Evolutionary conservation across 345 rosid genomes (phyloP), one percentile per base, ranked within the genome.

Genomic region (Boechera stricta): DNA sequence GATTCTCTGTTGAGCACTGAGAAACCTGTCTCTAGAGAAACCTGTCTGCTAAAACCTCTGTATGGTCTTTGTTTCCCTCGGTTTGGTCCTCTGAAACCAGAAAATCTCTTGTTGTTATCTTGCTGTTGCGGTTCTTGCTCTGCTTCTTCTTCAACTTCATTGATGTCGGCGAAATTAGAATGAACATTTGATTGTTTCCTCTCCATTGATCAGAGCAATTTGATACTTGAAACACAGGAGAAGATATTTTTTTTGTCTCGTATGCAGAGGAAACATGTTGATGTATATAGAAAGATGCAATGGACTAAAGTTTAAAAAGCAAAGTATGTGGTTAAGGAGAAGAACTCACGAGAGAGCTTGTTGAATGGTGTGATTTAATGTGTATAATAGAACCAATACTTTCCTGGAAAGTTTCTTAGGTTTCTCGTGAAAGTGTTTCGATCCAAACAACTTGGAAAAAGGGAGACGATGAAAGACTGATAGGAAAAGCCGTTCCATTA

Each of bases 11-110:
- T 80, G 16, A 94, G 82, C 6, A 77, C 98, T 7, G 93, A 84
- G 78, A 94, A 94, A 0, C 98, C 97, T 0, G 98, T 91, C 82
- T 90, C 98, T 2, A 94, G 71, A 0, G 98, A 94, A 31, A 94
- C 91, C 48, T 92, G 97, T 83, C 93, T 77, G 80, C 88, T 78
- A 59, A 94, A 82, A 79, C 86, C 71, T 72, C 79, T 77, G 47
- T 76, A 83, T 5, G 81, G 82, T 53, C 60, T 63, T 61, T 73
- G 78, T 63, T 48, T 79, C 29, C 78, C 74, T 38, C 87, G 82
- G 80, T 73, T 87, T 28, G 76, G 59, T 21, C 86, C 93, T 80
- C 77, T 79, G 67, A 74, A 67, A 76, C 66, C 77, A 35, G 76
- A 16, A 18, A 76, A 79, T 75, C 84, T 86, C 52, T 58, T 80